phyloP scores from a whole-genome alignment of 2,329 filamentous ascomycete genomes.

The Hysterium pulicare region DNA sequence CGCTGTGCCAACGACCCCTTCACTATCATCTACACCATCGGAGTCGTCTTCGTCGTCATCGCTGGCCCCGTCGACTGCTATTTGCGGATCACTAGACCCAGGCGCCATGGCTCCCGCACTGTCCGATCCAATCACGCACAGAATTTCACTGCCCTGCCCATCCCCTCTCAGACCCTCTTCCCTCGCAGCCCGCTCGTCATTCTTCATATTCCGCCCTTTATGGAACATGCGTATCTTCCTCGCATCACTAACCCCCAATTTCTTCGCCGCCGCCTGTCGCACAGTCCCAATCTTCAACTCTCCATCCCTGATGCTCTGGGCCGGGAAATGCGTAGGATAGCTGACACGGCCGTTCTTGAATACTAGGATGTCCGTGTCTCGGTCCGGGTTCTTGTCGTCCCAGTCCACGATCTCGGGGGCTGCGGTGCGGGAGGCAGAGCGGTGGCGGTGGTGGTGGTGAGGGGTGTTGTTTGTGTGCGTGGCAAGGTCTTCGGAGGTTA shows the following conservation, averaged over 20 bases:
- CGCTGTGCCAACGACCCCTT: slow-evolving; percentile 24
- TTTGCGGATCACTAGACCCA: slow-evolving; percentile 30
- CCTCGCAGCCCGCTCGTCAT: slow-evolving; percentile 55
- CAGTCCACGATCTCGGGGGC: slow-evolving; percentile 39
- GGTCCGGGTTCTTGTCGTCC: slow-evolving; percentile 37
- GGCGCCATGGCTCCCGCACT: slow-evolving; percentile 40
- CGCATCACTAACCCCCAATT: slow-evolving; percentile 60
- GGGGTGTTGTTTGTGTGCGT: slow-evolving; percentile 45
- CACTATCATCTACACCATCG: slow-evolving; percentile 24
- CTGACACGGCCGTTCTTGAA: slow-evolving; percentile 65
- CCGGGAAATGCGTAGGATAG: slow-evolving; percentile 70
- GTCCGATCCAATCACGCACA: slow-evolving; percentile 56
- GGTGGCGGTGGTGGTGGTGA: slow-evolving; percentile 24
- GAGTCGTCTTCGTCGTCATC: slow-evolving; percentile 41
- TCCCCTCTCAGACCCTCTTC: slow-evolving; percentile 58
- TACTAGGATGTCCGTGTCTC: slow-evolving; percentile 67
- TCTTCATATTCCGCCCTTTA: slow-evolving; percentile 69
- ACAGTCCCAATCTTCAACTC: slow-evolving; percentile 66
- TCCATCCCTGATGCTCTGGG: slow-evolving; percentile 71
- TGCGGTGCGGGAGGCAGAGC: slow-evolving; percentile 26
- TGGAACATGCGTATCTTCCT: slow-evolving; percentile 65
- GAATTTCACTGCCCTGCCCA: slow-evolving; percentile 57
- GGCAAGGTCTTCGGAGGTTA: slow-evolving; percentile 70
- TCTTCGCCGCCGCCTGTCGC: slow-evolving; percentile 62
- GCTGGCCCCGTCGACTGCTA: slow-evolving; percentile 30